Evolutionary conservation across 2,329 filamentous ascomycete species (phyloP).

Genomic region (Aurifilum marmelostoma): DNA sequence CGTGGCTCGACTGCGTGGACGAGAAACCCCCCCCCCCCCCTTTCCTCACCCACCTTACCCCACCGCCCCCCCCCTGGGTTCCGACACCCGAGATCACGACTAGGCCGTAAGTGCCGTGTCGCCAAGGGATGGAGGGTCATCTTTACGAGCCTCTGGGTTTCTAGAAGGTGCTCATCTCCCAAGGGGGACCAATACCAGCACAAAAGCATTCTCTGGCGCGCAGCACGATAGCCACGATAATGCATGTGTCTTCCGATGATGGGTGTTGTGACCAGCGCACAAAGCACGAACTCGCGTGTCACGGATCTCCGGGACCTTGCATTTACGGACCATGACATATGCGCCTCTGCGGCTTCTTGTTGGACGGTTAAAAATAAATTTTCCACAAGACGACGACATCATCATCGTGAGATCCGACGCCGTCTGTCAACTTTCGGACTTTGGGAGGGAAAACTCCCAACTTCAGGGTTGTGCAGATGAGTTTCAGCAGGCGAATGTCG

Average conservation of each 20-base stretch:
- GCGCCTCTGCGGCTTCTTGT: neutral
- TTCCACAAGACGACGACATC: neutral
- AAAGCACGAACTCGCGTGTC: conserved; percentile 1
- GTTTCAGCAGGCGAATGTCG: neutral
- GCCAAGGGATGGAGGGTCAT: neutral
- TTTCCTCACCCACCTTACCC: neutral
- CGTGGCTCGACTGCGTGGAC: neutral
- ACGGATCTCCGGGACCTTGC: conserved; percentile 29
- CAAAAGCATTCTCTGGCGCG: conserved; percentile 22
- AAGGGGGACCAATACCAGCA: conserved; percentile 13
- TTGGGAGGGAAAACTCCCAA: neutral
- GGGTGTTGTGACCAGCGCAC: conserved; percentile 16
- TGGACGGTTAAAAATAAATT: neutral
- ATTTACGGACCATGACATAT: conserved; percentile 24
- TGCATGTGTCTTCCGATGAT: conserved; percentile 23
- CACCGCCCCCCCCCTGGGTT: neutral
- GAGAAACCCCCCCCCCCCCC: neutral
- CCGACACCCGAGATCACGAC: neutral
- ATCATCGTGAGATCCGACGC: neutral
- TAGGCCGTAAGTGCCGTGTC: neutral
- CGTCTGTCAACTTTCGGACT: neutral
- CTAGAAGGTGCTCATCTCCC: conserved; percentile 10
- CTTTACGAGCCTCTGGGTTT: conserved; percentile 11
- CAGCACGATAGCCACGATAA: conserved; percentile 27
- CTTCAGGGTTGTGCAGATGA: neutral